Conservation (phyloP, 225 moss, liverwort and hornwort species). For the Rhytidiadelphus loreus region DNA sequence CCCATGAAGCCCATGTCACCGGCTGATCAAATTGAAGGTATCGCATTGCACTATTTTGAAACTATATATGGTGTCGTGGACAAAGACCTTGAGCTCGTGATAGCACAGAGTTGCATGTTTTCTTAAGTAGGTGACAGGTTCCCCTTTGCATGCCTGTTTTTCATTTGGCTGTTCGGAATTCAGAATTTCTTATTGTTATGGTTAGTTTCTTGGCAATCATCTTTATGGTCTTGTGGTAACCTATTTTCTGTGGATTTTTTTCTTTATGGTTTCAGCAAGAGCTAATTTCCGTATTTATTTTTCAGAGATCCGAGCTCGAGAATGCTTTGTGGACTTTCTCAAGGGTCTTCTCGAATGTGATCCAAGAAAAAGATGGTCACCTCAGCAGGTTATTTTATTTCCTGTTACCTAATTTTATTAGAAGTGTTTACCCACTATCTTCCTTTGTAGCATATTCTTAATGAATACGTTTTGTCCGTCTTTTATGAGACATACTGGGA, state of each 20-base stretch:
- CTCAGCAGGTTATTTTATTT: constrained; percentile 49
- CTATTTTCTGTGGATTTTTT: neutral
- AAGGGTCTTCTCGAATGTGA: constrained; percentile 82
- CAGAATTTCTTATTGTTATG: neutral
- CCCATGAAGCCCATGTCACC: constrained; percentile 32
- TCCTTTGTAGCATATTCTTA: neutral
- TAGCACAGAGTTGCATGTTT: neutral
- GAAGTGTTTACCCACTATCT: neutral
- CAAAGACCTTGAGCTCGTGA: neutral
- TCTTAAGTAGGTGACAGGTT: neutral
- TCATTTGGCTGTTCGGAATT: neutral
- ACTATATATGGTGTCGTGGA: neutral
- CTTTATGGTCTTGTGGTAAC: neutral
- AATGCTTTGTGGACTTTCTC: constrained; percentile 75
- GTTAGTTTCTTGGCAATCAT: neutral
- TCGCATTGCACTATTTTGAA: neutral
- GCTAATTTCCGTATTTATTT: neutral
- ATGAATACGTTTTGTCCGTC: neutral
- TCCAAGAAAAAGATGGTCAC: constrained; percentile 79
- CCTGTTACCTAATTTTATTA: neutral
- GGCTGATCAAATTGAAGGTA: constrained; percentile 54
- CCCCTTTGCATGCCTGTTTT: neutral
- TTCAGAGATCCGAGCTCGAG: constrained; percentile 23
- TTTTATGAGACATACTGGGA: neutral
- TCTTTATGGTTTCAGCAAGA: neutral